Base-by-base conservation (phyloP, 176 grass and related monocot genomes). In the Aechmea fasciata region DNA sequence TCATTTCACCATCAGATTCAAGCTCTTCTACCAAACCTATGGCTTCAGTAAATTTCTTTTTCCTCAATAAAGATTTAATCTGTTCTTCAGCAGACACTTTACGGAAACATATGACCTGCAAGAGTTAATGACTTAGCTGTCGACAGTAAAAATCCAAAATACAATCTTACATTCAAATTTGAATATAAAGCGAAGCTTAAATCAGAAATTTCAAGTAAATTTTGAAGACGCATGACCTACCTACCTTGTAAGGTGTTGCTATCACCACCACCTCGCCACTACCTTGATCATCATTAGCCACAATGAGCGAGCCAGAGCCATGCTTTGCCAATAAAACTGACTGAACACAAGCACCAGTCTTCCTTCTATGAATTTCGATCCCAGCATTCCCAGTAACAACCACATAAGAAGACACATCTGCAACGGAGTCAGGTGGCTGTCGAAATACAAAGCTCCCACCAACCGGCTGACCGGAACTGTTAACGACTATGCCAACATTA, bases 161-260 rank as follows among this genome's bases (percentile, higher is more conserved):
- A 49, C 65, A 47, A 67, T n/a, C n/a, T 57, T 20, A 18, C 15
- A 18, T 61, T 61, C 17, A 20, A 18, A 61, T 61, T 61, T 61
- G 15, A 61, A 61, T 22, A 18, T 19, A 61, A 61, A 61, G 17
- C 4, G 5, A 41, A 41, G 33, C 33, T 41, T 41, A 41, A 41
- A 3, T 41, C 33, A 1, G 33, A 41, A 8, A 41, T 41, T 41
- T 41, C 55, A 61, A 61, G 15, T 9, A 18, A 19, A 61, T 22
- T 61, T 18, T 61, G 20, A 18, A 61, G 20, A 61, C 10, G 17
- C 6, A 61, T 25, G 64, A 97, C 84, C 8, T 96, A 92, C 88
- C 86, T 96, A 96, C 93, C 89, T 97, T 92, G 87, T 91, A 85
- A 91, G 89, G 77, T 41, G 88, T 92, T 68, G 93, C 84, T 1